Evolutionary conservation across 164 flowering plant species (phyloP), one percentile per base, ranked within the genome.

Genomic region (Liriodendron chinense): DNA sequence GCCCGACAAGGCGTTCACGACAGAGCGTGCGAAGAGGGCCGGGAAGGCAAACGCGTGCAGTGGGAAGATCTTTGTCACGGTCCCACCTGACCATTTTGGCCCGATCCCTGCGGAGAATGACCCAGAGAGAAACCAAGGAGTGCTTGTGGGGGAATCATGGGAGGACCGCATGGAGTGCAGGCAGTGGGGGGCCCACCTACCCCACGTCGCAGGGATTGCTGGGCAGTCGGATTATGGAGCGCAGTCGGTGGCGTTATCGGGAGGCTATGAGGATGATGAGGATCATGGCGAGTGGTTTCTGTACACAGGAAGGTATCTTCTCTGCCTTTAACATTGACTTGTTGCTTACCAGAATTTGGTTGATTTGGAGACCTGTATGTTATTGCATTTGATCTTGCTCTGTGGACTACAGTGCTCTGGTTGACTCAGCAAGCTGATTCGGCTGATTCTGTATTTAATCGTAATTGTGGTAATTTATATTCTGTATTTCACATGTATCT

Each of bases 261-360:
- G 98, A 59, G 98, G 97, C 2, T 93, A 93, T 72, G 71, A 77
- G 49, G 95, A 93, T 74, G 96, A 94, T 57, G 92, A 94, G 79
- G 98, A 93, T 72, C 93, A 94, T 80, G 98, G 98, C 7, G 98
- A 94, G 80, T 94, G 98, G 98, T 92, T 94, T 71, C 89, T 94
- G 23, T 93, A 94, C 75, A 93, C 97, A 10, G 98, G 98, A 78
- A 93, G 97, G 97, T 92, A 67, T 76, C 85, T 34, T 74, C 65
- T 28, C 23, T 70, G 24, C 71, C 18, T 16, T 53, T 53, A 2
- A 10, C 8, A 7, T 34, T 7, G 5, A 34, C 43, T 34, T 34
- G 5, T 34, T 34, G 43, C 43, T 4, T 34, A n/a, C 43, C 5
- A 7, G 43, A 7, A 34, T 34, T 34, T 34, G 43, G 43, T 34